phyloP scores from a whole-genome alignment of 2,329 filamentous ascomycete genomes.

The Epichloe hybrida region DNA sequence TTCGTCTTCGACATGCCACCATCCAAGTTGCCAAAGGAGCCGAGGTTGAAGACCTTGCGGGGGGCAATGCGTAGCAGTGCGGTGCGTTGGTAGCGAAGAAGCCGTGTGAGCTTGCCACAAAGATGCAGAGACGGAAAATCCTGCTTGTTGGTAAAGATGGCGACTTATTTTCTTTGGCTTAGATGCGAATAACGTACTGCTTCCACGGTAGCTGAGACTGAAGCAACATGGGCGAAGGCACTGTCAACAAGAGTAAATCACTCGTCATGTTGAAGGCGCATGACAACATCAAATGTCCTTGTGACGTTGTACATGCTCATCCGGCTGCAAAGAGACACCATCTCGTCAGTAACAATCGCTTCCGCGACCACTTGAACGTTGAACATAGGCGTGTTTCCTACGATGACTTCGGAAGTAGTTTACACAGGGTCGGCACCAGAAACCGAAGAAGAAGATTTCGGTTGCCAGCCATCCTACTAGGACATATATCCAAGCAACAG shows the following conservation, averaged over 20 bases:
- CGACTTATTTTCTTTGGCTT: not conserved
- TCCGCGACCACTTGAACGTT: too few species aligned
- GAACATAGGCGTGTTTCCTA: too few species aligned
- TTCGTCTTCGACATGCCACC: not conserved
- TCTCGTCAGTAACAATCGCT: too few species aligned
- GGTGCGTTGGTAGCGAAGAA: slow-evolving; percentile 30
- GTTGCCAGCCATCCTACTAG: too few species aligned
- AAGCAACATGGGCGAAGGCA: slow-evolving; percentile 1
- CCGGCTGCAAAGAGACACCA: too few species aligned
- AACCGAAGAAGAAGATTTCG: too few species aligned
- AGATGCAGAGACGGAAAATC: slow-evolving; percentile 33
- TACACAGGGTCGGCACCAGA: too few species aligned
- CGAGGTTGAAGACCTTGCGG: slow-evolving; percentile 2
- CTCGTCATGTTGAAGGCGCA: not conserved
- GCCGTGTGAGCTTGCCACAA: slow-evolving; percentile 18
- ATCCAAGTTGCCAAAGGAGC: not conserved
- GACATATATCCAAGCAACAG: too few species aligned
- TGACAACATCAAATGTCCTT: slow-evolving; percentile 2
- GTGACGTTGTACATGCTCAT: not conserved
- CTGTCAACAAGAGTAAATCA: not conserved
- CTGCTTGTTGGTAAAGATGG: not conserved
- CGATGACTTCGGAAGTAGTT: too few species aligned
- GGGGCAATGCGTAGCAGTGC: slow-evolving; percentile 11
- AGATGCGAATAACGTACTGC: not conserved
- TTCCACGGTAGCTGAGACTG: slow-evolving; percentile 3